These are phyloP conservation scores for Ceratocystis diversiconidia DNA, from an alignment of 2,329 filamentous ascomycete species.

Conservation along the genomic window DNA sequence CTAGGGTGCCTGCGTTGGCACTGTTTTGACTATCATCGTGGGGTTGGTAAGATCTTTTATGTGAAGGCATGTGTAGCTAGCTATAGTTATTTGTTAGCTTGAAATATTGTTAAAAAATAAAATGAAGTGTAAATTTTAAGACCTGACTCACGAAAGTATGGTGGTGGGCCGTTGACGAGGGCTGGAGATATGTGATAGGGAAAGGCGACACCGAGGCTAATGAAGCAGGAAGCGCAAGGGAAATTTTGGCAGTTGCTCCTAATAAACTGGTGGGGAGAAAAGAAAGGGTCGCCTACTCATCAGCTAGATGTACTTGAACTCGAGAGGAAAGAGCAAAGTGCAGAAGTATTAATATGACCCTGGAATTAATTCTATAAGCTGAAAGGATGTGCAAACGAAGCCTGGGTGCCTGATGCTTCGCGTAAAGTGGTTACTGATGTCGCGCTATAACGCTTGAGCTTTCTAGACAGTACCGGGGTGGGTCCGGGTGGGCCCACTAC, in stretches of 20 bases:
- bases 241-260: no score
- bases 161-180: no score
- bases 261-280: neutral
- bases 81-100: neutral
- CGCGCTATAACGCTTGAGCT: no score
- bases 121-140: neutral
- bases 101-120: neutral
- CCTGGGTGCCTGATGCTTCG: neutral
- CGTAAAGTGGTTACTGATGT: conserved; percentile 3
- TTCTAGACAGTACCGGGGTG: no score
- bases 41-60: conserved; percentile 1
- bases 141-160: neutral
- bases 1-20: neutral
- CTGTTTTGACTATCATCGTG: conserved; percentile 18
- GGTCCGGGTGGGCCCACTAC: no score
- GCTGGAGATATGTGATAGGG: no score
- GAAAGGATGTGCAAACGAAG: neutral
- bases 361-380: neutral
- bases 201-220: no score
- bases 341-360: neutral
- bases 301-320: neutral
- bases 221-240: no score
- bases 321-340: neutral
- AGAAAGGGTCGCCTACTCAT: neutral
- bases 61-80: conserved; percentile 1